Base-by-base conservation (phyloP, 2,329 filamentous ascomycete genomes). In the Coleophoma cylindrospora region DNA sequence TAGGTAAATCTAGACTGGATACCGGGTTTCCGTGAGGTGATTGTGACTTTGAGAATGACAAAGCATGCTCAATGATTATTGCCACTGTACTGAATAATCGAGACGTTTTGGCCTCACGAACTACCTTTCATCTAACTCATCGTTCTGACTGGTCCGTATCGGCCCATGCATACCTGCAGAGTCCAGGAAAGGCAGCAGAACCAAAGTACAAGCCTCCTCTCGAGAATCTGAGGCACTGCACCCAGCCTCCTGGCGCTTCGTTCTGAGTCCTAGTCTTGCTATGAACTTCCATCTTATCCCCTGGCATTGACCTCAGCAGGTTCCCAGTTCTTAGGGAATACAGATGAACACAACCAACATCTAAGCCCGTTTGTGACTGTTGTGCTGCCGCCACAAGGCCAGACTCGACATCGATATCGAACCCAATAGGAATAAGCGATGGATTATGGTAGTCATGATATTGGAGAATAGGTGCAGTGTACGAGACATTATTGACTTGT, bases 371-470 rank as follows among this genome's bases (percentile, higher is more conserved):
- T 27, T 44, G 22, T 13, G 41, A 44, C 32, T 44, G 41, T 21
- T 80, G 76, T 0, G 75, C 77, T 0, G 79, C 75, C 0, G 80
- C 80, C 4, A 80, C 72, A 21, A 79, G 56, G 12, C 76, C 76
- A 8, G 72, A 61, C n/a, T 69, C 67, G 0, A 63, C 44, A 50
- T 74, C 70, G 4, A 76, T 70, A 47, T 80, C 79, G 56, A 82
- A 73, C 1, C 80, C 81, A 10, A 76, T 68, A 15, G 73, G 63
- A 40, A 74, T 63, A 40, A 73, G 71, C 0, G 74, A 73, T 0
- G 62, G 60, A 59, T 84, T 85, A 32, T 61, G 59, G 62, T 81
- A 81, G 3, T 62, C 69, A 0, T 70, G 66, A 51, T 84, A 83
- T 0, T 48, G 48, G 9, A 83, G 60, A 2, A 80, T 57, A 0